Evolutionary conservation across 2,329 filamentous ascomycete species (phyloP), one percentile per base, ranked within the genome.

Genomic region (Fusarium pseudocircinatum): DNA sequence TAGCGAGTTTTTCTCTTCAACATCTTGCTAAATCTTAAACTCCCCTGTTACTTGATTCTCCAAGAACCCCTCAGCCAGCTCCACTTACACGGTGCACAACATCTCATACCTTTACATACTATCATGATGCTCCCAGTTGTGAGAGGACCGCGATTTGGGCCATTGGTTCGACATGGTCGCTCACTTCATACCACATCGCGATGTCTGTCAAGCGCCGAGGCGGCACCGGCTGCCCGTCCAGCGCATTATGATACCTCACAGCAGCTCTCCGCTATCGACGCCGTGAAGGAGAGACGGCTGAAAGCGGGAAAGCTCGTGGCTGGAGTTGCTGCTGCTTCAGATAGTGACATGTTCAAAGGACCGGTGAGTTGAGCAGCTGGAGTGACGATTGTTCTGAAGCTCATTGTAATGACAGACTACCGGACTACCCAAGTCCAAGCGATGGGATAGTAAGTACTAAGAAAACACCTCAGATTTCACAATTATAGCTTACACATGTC

Each of bases 331-430:
- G 93, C 94, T 15, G 87, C 89, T 57, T 92, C 93, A 6, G 91
- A 92, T 81, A 94, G 93, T 81, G 92, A 95, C 77, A 91, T 93
- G 85, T 98, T 97, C 83, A 96, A 96, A 83, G 90, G 90, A 59
- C 87, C 90, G 61, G 91, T 93, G 82, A 77, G 88, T 77, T 54
- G 13, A 4, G 22, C n/a, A 9, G 22, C 18, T 22, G 13, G 15
- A 6, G 14, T 24, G 46, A 30, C 30, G 15, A 37, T 13, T 34
- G 49, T 18, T 30, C 24, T 22, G 32, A 46, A 47, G 46, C 50
- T 64, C 26, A 63, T 22, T 24, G 14, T 8, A n/a, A 43, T 49
- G 54, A 59, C 63, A 84, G 81, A 81, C 79, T 63, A 74, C 76
- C 13, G 83, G 87, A 26, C 95, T 96, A 79, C 93, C 93, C 8